Base-by-base conservation (phyloP, 1,139 yeast genomes). In the Taphrina populina region DNA sequence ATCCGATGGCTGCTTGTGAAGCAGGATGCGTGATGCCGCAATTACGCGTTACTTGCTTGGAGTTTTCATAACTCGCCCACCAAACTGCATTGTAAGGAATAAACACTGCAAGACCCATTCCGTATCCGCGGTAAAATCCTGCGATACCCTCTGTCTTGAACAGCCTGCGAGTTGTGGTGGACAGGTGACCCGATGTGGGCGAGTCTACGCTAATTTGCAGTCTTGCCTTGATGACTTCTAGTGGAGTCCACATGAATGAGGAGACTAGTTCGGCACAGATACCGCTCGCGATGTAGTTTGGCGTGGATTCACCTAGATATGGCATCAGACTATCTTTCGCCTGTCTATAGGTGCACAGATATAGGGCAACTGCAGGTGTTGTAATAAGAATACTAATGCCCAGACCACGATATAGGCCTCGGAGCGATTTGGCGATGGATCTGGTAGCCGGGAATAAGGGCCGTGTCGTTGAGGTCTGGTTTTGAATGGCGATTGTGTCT, bases 201-300 rank as follows among this genome's bases (percentile, higher is more conserved):
- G 30, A 4, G 10, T 39, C 35, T 8, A 13, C n/a, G 2, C 46
- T 39, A 26, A 73, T 69, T 62, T 73, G 76, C 68, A 71, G 67
- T 15, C 75, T 65, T 39, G 76, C 76, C 62, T 73, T 73, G 52
- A 73, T 62, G 7, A 73, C 76, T 62, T 73, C 76, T 70, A 73
- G 72, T 2, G 76, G 76, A 11, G 76, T 73, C 75, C 76, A 73
- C n/a, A 73, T 64, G 40, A 70, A 62, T 17, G 73, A 69, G 45
- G 73, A 68, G 3, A 71, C 66, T n/a, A 73, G 60, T 52, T 73
- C 76, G 2, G 76, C 73, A 2, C 66, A 66, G 4, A 71, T 65
- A 3, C 76, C 75, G 56, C 72, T 66, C 19, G 65, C 57, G 6
- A 72, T 63, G 59, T 71, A 73, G 59, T 70, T 72, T n/a, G 64